Evolutionary conservation across 2,329 filamentous ascomycete species (phyloP), one percentile per base, ranked within the genome.

Genomic region (Raffaelea deltoideospora): DNA sequence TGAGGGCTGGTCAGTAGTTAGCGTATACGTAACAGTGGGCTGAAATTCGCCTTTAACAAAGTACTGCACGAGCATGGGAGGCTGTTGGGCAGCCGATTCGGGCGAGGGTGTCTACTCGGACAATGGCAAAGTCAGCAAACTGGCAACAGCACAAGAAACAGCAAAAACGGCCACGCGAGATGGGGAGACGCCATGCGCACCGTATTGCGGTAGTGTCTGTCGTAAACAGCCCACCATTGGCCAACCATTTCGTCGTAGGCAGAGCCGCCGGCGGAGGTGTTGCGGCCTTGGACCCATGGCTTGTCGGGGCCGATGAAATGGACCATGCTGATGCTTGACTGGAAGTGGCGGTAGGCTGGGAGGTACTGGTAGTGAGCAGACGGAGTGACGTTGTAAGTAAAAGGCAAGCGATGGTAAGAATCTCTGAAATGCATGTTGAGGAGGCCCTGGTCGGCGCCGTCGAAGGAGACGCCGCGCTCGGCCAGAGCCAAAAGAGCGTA

Each of bases 281-380:
- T 52, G 46, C 77, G 67, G 27, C 76, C 76, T 41, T 73, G 60
- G 18, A 69, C 69, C 90, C 90, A 98, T 0, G 90, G 90, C 61
- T 98, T 98, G 38, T 83, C 70, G 40, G 76, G 60, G 30, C 90
- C 90, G 50, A 98, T 96, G 57, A 95, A 98, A 60, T 98, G 90
- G 20, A 93, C 79, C 63, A 92, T 72, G 52, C 71, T 87, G 50
- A 98, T 93, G 48, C 75, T 81, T 33, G 80, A 81, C 58, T 92
- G 83, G 56, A 92, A 93, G 64, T 96, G 85, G 45, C 77, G 75
- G 59, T 93, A 98, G 36, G 90, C 90, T 11, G 90, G 90, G 38
- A 95, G 69, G 59, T 96, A 98, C 60, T 98, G 90, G 61, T 98
- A 98, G 55, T 94, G 86, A 19, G 81, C 87, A 43, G 84, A 95